Evolutionary conservation across 192 early-diverging fungal species (phyloP).

Genomic region (Cetraspora pellucida): DNA sequence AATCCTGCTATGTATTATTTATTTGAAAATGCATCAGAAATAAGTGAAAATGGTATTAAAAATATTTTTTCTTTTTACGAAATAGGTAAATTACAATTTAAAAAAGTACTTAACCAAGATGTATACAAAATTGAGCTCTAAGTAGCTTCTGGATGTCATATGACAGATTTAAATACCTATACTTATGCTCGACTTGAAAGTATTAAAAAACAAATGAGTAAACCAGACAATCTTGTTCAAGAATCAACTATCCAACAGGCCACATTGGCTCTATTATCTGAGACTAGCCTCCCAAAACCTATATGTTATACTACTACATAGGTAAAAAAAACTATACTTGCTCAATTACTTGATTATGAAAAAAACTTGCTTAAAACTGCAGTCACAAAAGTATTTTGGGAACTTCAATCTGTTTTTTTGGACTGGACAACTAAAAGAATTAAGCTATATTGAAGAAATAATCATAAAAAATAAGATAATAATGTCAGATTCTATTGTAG

Average conservation of each 20-base stretch:
- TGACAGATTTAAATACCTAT: not conserved
- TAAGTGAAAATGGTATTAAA: not conserved
- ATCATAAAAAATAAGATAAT: not conserved
- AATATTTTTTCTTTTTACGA: slow-evolving; percentile 17
- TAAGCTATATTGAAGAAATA: not conserved
- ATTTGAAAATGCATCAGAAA: slow-evolving; percentile 4
- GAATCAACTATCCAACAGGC: no score
- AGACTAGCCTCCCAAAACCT: no score
- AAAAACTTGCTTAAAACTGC: not conserved
- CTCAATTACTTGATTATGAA: not conserved
- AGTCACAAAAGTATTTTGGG: not conserved
- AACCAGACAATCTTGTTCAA: no score
- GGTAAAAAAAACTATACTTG: no score
- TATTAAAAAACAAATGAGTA: not conserved
- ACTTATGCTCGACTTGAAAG: slow-evolving; percentile 5
- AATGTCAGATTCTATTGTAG: no score
- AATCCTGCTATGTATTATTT: not conserved
- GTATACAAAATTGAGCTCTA: slow-evolving; percentile 11
- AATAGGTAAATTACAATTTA: not conserved
- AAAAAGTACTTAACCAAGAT: not conserved
- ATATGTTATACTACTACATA: no score
- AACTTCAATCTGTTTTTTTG: not conserved
- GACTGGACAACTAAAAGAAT: not conserved
- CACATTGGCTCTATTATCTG: no score
- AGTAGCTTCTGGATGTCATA: not conserved